phyloP scores from a whole-genome alignment of 2,329 filamentous ascomycete species.

The Raffaelea deltoideospora region DNA sequence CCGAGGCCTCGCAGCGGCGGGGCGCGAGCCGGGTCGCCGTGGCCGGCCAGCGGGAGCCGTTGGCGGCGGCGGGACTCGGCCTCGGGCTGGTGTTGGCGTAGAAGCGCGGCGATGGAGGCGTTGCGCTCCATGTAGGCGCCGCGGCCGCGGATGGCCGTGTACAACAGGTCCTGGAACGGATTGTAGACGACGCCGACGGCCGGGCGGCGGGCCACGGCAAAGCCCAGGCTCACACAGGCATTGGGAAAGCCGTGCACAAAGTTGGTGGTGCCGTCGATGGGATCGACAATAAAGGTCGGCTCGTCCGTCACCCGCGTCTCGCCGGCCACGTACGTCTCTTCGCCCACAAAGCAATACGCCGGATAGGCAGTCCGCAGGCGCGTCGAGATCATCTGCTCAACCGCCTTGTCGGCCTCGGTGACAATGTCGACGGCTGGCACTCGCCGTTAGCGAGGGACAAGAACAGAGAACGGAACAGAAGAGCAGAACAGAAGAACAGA shows the following conservation, averaged over 20 bases:
- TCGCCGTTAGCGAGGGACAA: background rate
- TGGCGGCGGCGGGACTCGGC: conserved; percentile 7
- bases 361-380: conserved; percentile 39
- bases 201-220: conserved; percentile 46
- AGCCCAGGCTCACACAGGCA: conserved; percentile 62
- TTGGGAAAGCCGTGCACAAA: conserved; percentile 64
- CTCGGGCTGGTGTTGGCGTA: background rate
- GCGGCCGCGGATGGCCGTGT: conserved; percentile 51
- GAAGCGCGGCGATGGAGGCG: conserved; percentile 16
- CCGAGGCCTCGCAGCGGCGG: conserved; percentile 45
- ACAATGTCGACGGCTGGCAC: conserved; percentile 48
- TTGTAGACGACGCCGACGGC: conserved; percentile 67
- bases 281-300: conserved; percentile 69
- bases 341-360: conserved; percentile 50
- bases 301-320: conserved; percentile 40
- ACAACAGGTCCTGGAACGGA: conserved; percentile 56
- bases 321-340: conserved; percentile 62
- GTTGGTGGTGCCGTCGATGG: conserved; percentile 72
- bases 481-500: too few species aligned
- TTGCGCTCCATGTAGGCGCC: conserved; percentile 45
- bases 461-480: background rate
- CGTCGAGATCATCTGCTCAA: conserved; percentile 45
- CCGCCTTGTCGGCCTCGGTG: conserved; percentile 51
- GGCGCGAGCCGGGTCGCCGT: conserved; percentile 24
- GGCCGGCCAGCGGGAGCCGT: conserved; percentile 22